Evolutionary conservation across 2,329 filamentous ascomycete genomes (phyloP).

Genomic region (Lithohypha guttulata): DNA sequence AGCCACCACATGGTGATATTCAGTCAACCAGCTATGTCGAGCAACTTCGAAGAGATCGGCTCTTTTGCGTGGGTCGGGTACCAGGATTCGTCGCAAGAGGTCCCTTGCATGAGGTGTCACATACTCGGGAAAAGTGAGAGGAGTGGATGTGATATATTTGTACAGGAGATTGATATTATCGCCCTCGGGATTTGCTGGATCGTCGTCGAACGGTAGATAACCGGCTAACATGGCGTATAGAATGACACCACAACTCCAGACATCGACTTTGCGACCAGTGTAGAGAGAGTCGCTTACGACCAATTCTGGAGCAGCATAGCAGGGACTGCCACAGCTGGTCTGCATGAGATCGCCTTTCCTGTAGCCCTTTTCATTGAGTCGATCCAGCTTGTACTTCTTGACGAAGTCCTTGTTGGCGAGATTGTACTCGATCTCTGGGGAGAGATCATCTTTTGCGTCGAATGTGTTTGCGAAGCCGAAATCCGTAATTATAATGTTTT

Average conservation of each 20-base stretch:
- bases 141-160: constrained; percentile 97
- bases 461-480: constrained; percentile 99
- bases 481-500: constrained; percentile 99
- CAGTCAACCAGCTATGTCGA: constrained; percentile 93
- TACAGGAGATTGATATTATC: constrained; percentile 98
- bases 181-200: constrained; percentile 93
- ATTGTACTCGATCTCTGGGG: constrained; percentile 80
- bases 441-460: constrained; percentile 74
- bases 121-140: constrained; percentile 95
- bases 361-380: constrained; percentile 60
- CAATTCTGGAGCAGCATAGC: constrained; percentile 91
- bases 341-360: constrained; percentile 94
- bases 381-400: constrained; percentile 75
- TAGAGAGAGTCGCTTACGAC: constrained; percentile 97
- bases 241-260: constrained; percentile 98
- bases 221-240: constrained; percentile 98
- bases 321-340: constrained; percentile 95
- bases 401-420: constrained; percentile 80
- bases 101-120: constrained; percentile 94
- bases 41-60: constrained; percentile 96
- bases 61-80: constrained; percentile 86
- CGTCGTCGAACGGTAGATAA: constrained; percentile 94
- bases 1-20: constrained; percentile 91
- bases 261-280: constrained; percentile 93
- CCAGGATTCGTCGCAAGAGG: constrained; percentile 80